Percentiles rank a stretch among this genome's conserved stretches.
Conservation (phyloP, 1,139 yeast genomes). For the Debaryomyces psychrophilus region DNA sequence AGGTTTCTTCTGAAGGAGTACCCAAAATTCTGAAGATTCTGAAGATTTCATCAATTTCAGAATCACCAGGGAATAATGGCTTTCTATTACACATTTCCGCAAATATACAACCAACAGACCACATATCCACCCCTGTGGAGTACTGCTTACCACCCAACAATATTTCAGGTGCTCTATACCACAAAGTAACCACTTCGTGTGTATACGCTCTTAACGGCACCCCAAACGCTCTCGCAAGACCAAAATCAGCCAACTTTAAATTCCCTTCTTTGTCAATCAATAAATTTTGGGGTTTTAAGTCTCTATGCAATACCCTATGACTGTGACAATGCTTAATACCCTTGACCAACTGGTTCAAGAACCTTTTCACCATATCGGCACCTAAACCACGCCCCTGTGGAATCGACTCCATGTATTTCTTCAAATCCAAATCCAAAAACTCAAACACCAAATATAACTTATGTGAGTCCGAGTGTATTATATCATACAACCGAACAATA, state of each 20-base stretch:
- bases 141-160: constrained; percentile 95
- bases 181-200: constrained; percentile 94
- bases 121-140: constrained; percentile 97
- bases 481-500: constrained; percentile 87
- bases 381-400: constrained; percentile 93
- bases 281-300: constrained; percentile 93
- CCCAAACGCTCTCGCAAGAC: constrained; percentile 95
- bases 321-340: constrained; percentile 96
- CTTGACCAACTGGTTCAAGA: constrained; percentile 88
- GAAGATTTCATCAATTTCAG: constrained; percentile 96
- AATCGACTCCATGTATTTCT: constrained; percentile 94
- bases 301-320: constrained; percentile 93
- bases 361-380: constrained; percentile 85
- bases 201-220: constrained; percentile 96
- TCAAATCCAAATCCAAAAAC: constrained; percentile 89
- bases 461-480: constrained; percentile 95
- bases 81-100: constrained; percentile 98
- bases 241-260: constrained; percentile 94
- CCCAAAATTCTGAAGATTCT: constrained; percentile 91
- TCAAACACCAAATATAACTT: constrained; percentile 93
- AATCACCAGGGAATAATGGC: constrained; percentile 96
- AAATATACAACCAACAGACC: constrained; percentile 98
- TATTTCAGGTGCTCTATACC: constrained; percentile 98
- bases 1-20: constrained; percentile 88
- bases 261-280: constrained; percentile 94